A percentile compares a stretch with the other conserved stretches of the same genome.
These are phyloP conservation scores for Phtheirospermum japonicum DNA, from an alignment of 257 asterid species.

Conservation along the genomic window DNA sequence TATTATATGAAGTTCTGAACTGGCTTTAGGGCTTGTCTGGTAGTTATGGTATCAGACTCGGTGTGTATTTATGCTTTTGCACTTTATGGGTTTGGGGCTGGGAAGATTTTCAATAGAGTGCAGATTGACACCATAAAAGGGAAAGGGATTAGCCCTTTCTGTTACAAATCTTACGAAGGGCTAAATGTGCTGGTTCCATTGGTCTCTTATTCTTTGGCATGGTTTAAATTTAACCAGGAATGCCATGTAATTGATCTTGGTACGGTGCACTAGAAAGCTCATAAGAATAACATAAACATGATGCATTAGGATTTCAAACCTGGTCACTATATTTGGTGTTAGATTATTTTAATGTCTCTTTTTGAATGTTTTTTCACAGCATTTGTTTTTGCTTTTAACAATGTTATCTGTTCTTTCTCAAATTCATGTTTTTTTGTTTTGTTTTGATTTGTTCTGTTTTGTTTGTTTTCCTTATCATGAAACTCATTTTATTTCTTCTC, in stretches of 20 bases:
- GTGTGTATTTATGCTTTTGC: background rate
- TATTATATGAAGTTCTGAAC: slow-evolving; percentile 12
- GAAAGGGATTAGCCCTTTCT: background rate
- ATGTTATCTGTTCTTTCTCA: background rate
- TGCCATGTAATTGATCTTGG: slow-evolving; percentile 3
- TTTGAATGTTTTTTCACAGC: background rate
- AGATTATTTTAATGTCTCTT: slow-evolving; percentile 10
- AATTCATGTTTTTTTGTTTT: background rate
- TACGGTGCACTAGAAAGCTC: slow-evolving; percentile 12
- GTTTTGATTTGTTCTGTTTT: too few relatives aligned
- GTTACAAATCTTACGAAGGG: background rate
- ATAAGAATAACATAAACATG: background rate
- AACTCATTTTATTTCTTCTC: slow-evolving; percentile 23
- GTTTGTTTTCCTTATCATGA: slow-evolving; percentile 2
- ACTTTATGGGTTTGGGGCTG: background rate
- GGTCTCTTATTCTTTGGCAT: slow-evolving; percentile 10
- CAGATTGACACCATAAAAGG: slow-evolving; percentile 4
- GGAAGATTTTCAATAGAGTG: background rate
- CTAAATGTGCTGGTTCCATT: slow-evolving; percentile 8
- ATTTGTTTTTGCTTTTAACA: background rate
- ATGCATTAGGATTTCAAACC: slow-evolving; percentile 11
- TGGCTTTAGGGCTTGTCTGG: background rate
- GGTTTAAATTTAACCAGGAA: slow-evolving; percentile 3
- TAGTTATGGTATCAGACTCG: background rate
- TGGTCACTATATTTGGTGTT: slow-evolving; percentile 22